phyloP scores from a whole-genome alignment of 2,329 filamentous ascomycete species.

The Talaromyces sp. region DNA sequence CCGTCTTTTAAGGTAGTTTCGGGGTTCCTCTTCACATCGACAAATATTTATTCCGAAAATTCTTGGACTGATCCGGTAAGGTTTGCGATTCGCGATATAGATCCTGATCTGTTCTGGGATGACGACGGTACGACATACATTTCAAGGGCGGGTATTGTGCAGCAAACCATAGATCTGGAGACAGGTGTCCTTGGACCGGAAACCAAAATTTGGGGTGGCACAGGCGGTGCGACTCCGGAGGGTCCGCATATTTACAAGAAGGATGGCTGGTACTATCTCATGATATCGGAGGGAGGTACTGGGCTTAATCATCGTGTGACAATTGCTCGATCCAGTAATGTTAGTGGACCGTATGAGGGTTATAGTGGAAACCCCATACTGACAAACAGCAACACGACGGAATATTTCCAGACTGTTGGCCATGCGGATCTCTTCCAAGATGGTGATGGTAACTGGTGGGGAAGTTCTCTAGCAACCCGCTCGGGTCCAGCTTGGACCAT shows the following conservation, averaged over 20 bases:
- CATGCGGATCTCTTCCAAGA: neutral
- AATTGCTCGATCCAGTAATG: neutral
- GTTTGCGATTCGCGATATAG: neutral
- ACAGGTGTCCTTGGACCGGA: neutral
- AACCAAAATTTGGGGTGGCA: neutral
- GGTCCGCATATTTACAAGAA: neutral
- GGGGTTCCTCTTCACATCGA: neutral
- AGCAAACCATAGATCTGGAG: neutral
- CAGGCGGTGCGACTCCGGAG: neutral
- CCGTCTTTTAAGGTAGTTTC: neutral
- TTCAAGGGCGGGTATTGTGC: neutral
- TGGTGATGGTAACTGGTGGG: neutral
- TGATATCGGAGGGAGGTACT: neutral
- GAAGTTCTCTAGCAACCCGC: neutral
- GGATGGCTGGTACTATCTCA: neutral
- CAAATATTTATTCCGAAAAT: neutral
- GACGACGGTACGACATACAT: neutral
- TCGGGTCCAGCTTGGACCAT: neutral
- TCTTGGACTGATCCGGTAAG: neutral
- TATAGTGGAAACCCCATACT: neutral
- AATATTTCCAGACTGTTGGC: neutral
- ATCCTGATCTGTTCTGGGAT: neutral
- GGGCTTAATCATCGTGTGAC: neutral
- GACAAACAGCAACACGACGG: neutral
- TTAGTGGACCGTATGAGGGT: neutral